Evolutionary conservation across 2,329 filamentous ascomycete genomes (phyloP), one percentile per base, ranked within the genome.

Genomic region (Verticillium tricorpus): DNA sequence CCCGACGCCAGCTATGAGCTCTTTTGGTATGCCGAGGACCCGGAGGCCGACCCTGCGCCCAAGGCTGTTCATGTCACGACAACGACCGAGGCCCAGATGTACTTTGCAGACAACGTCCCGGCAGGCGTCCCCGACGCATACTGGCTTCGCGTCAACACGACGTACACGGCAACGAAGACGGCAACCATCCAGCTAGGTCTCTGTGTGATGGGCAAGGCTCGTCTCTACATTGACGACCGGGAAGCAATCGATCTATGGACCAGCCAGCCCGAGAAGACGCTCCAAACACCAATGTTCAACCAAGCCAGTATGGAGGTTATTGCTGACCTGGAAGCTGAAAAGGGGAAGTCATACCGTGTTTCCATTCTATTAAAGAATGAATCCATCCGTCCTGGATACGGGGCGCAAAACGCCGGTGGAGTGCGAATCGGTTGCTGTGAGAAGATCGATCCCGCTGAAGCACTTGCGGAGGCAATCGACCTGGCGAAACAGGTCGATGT

Each of bases 401-500:
- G 62, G 57, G 71, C 50, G 34, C 66, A 62, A 60, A 69, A 62
- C 63, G 69, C 56, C 15, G 37, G 37, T 5, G 37, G 37, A 40
- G 37, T 40, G 12, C 58, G 62, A 2, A 57, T 64, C n/a, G 60
- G 62, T 5, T 45, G 60, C 15, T 58, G 45, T 28, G 58, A 59
- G 31, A 55, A 55, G 14, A 61, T 64, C 2, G 45, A 65, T 9
- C 55, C 58, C 2, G 62, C 61, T 4, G 45, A 64, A 8, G 63
- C 58, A 6, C 62, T 69, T 35, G 12, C 12, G 15, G 58, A 61
- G 9, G 67, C 67, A 0, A 61, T 63, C 5, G 55, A 60, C 8
- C 37, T 82, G 8, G 87, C 87, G 9, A 78, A 78, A 64, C 74
- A 79, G 17, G 82, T 82, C 0, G 85, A 89, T 35, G 80, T 87